These are phyloP conservation scores for Penicillium soppii DNA, from an alignment of 495 filamentous ascomycete genomes.

Conservation along the genomic window DNA sequence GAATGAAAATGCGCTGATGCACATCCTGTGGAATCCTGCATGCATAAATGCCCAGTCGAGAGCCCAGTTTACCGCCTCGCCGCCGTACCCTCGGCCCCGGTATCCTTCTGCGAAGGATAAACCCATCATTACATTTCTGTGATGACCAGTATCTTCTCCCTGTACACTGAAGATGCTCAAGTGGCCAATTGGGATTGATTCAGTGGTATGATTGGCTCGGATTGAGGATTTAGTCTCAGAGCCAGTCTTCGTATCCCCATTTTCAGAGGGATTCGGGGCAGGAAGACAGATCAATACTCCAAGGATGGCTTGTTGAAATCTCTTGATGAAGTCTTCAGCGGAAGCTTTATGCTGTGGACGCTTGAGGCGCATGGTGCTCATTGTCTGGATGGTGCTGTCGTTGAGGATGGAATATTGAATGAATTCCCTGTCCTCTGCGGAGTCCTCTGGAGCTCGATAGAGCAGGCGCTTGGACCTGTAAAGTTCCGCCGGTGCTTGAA, in stretches of 20 bases:
- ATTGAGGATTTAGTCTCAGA: neutral
- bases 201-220: neutral
- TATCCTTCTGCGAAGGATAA: constrained; percentile 35
- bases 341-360: neutral
- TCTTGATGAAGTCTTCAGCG: neutral
- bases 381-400: neutral
- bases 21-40: constrained; percentile 43
- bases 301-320: neutral
- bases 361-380: neutral
- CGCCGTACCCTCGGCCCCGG: constrained; percentile 52
- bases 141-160: constrained; percentile 20
- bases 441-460: constrained; percentile 10
- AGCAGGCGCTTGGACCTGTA: constrained; percentile 2
- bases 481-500: neutral
- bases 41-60: constrained; percentile 48
- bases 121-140: constrained; percentile 42
- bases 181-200: neutral
- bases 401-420: neutral
- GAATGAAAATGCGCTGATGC: constrained; percentile 33
- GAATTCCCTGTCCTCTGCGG: constrained; percentile 9
- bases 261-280: neutral
- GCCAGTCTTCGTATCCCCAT: neutral
- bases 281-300: constrained; percentile 6
- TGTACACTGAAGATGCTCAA: neutral
- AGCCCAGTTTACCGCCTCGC: constrained; percentile 52